Evolutionary conservation across 2,329 filamentous ascomycete species (phyloP).

Genomic region (Scytalidium sp.): DNA sequence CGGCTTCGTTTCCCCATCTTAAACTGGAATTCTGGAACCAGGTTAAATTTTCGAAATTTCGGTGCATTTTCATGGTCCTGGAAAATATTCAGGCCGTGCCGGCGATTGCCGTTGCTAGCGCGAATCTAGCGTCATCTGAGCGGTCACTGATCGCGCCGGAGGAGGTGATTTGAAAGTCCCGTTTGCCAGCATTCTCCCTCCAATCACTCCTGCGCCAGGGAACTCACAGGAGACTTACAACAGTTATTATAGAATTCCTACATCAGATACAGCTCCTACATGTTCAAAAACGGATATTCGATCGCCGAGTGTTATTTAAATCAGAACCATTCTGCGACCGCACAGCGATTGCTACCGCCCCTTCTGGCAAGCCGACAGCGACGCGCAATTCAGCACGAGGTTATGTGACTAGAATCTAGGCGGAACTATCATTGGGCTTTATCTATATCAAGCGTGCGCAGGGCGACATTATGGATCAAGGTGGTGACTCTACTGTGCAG

Average conservation of each 20-base stretch:
- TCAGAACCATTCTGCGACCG: background rate
- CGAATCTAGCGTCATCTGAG: background rate
- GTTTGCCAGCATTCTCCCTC: background rate
- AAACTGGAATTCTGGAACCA: conserved; percentile 2
- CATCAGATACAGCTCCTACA: background rate
- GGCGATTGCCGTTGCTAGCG: background rate
- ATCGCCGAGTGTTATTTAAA: background rate
- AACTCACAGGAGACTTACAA: background rate
- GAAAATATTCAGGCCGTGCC: background rate
- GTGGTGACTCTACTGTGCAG: conserved; percentile 21
- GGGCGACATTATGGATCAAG: conserved; percentile 24
- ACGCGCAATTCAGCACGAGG: conserved; percentile 15
- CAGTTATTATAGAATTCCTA: background rate
- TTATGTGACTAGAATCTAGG: conserved; percentile 23
- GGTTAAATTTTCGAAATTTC: background rate
- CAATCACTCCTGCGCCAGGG: background rate
- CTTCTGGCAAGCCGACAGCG: background rate
- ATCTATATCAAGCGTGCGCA: conserved; percentile 20
- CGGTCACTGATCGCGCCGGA: conserved; percentile 1
- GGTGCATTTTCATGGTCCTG: background rate
- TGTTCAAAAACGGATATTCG: background rate
- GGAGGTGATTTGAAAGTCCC: background rate
- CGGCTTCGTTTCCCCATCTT: conserved; percentile 28
- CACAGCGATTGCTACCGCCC: background rate
- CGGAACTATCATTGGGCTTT: conserved; percentile 18